These are phyloP conservation scores for Fusarium papillatum DNA, from an alignment of 2,329 filamentous ascomycete genomes.

Conservation along the genomic window DNA sequence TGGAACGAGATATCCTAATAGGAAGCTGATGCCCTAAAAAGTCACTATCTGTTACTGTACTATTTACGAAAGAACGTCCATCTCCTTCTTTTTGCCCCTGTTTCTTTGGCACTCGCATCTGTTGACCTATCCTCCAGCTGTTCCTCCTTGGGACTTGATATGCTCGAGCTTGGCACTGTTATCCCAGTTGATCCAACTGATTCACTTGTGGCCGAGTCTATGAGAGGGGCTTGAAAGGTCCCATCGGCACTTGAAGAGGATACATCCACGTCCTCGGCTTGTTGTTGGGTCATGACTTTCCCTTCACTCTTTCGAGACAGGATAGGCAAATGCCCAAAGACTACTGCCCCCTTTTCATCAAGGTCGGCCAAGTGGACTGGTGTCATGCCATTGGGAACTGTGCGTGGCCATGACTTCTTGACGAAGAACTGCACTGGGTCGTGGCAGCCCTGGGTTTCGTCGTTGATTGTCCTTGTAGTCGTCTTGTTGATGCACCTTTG, in stretches of 20 bases:
- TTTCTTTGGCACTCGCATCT: neutral
- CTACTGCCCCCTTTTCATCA: neutral
- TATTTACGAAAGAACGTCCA: neutral
- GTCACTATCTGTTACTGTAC: neutral
- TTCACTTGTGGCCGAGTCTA: neutral
- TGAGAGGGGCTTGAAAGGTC: neutral
- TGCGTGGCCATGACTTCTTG: constrained; percentile 17
- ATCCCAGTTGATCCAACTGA: neutral
- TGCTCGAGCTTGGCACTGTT: neutral
- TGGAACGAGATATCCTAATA: neutral
- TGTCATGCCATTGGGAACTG: neutral
- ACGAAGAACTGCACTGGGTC: constrained; percentile 21
- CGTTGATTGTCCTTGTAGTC: neutral
- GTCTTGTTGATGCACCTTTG: too few relatives aligned
- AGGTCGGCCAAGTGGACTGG: neutral
- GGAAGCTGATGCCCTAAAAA: neutral
- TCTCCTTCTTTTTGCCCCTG: neutral
- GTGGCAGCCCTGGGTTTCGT: neutral
- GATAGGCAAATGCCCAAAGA: constrained; percentile 4
- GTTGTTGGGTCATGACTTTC: neutral
- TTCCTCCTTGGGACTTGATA: neutral
- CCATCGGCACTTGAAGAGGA: neutral
- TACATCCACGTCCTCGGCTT: neutral
- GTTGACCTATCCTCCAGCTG: neutral
- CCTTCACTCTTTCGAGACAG: neutral